A percentile compares a stretch with the other conserved stretches of the same genome.
Evolutionary conservation across 2,329 filamentous ascomycete species (phyloP).

Genomic region (Alternaria arborescens): DNA sequence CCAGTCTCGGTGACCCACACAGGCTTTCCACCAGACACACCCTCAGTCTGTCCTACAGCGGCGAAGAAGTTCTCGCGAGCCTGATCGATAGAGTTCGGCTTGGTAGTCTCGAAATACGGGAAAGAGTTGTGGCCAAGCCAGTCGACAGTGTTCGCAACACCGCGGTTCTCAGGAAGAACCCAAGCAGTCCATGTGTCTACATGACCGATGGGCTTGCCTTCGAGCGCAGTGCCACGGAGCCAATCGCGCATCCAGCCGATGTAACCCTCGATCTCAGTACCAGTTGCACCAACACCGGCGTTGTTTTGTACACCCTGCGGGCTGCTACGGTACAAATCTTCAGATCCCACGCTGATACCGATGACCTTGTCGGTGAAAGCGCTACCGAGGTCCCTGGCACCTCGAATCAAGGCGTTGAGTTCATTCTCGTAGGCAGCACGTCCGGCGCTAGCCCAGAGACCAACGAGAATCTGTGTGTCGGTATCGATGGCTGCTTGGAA

Average conservation of each 20-base stretch:
- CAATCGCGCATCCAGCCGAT: conserved; percentile 72
- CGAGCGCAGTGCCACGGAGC: conserved; percentile 69
- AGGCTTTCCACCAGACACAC: conserved; percentile 69
- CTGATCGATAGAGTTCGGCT: conserved; percentile 63
- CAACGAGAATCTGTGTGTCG: conserved; percentile 79
- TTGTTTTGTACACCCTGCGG: conserved; percentile 69
- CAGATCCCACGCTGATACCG: conserved; percentile 84
- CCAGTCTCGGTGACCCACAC: conserved; percentile 90
- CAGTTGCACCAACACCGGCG: conserved; percentile 68
- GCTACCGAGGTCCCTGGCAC: conserved; percentile 73
- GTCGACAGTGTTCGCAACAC: conserved; percentile 73
- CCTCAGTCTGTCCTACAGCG: conserved; percentile 67
- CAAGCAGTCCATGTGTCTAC: conserved; percentile 82
- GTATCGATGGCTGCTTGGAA: conserved; percentile 78
- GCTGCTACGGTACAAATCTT: conserved; percentile 72
- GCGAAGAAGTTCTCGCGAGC: conserved; percentile 72
- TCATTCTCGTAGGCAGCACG: conserved; percentile 72
- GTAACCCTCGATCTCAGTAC: conserved; percentile 70
- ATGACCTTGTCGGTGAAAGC: conserved; percentile 71
- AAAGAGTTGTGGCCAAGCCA: conserved; percentile 87
- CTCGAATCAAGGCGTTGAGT: conserved; percentile 72
- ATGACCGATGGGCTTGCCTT: conserved; percentile 73
- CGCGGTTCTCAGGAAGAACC: conserved; percentile 74
- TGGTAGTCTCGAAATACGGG: conserved; percentile 80
- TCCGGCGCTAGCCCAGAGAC: conserved; percentile 80